Base-by-base conservation (phyloP, 306 rosid species). In the Rosa lucieae region DNA sequence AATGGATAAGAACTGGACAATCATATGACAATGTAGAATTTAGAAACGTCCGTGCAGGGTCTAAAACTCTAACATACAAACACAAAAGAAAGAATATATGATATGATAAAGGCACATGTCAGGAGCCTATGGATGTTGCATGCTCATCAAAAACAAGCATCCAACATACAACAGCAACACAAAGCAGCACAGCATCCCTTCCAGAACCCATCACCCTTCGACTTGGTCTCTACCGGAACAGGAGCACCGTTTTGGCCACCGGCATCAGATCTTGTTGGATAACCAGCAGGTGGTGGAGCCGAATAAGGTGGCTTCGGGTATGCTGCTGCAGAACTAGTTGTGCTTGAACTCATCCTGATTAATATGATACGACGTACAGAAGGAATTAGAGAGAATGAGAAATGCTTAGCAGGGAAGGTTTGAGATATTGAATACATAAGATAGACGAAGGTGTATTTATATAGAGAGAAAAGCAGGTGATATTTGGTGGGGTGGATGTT, bases 121-220 rank as follows among this genome's bases (percentile, higher is more conserved):
- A 2, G 2, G 37, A 32, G 37, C 37, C 37, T 32, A 13, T 13
- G 21, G 20, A 2, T 35, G 15, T 13, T 1, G 39, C 10, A 63
- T 65, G 70, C 9, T 62, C 68, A 10, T 72, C 48, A 72, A 37
- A 72, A 72, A 20, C 76, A 72, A 32, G 48, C 76, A 52, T 72
- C 76, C 65, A 72, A 52, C 29, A 72, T 56, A 52, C 76, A 72
- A 40, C 76, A 52, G 65, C 65, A 72, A 72, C 76, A 72, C 47
- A 72, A 20, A 13, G 76, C 76, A 51, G 65, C 76, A 72, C 62
- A 55, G 56, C 76, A 72, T 17, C 76, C 76, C 65, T 72, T 72
- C 76, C 76, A 52, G 63, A 72, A 72, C 5, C 14, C 65, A 52
- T 72, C 76, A 32, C 76, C 76, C 18, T 51, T 72, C 6, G 48